Percentiles rank a stretch among this genome's conserved stretches.
These are phyloP conservation scores for Oryza meridionalis DNA, from an alignment of 176 grass and related monocot species.

Conservation along the genomic window DNA sequence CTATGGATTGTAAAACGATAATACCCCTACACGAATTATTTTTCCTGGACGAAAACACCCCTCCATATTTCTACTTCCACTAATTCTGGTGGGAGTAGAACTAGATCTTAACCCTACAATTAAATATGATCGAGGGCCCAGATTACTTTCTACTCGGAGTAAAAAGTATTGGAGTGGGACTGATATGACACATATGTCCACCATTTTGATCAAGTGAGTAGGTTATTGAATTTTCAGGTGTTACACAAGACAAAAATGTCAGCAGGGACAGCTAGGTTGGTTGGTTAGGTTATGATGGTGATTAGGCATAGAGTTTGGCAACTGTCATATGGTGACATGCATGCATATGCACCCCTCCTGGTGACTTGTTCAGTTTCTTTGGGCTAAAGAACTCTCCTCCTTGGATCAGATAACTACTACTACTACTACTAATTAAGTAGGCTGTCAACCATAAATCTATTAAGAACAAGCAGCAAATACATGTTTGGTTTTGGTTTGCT, in stretches of 20 bases:
- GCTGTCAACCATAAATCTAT: not conserved
- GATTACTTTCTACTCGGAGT: no score
- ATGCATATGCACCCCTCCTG: no score
- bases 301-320: not conserved
- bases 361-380: not conserved
- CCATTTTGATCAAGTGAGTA: not conserved
- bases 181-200: not conserved
- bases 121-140: no score
- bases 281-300: conserved; percentile 4
- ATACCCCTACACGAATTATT: no score
- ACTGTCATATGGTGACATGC: not conserved
- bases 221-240: not conserved
- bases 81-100: no score
- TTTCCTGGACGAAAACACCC: no score
- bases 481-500: conserved; percentile 29
- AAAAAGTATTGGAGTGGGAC: no score
- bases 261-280: not conserved
- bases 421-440: not conserved
- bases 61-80: no score
- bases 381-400: not conserved
- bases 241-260: not conserved
- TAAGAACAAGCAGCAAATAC: not conserved
- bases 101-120: no score
- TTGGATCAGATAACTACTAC: not conserved
- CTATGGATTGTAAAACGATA: no score